These are phyloP conservation scores for Panus rudis DNA, from an alignment of 768 basidiomycete genomes.

Conservation along the genomic window DNA sequence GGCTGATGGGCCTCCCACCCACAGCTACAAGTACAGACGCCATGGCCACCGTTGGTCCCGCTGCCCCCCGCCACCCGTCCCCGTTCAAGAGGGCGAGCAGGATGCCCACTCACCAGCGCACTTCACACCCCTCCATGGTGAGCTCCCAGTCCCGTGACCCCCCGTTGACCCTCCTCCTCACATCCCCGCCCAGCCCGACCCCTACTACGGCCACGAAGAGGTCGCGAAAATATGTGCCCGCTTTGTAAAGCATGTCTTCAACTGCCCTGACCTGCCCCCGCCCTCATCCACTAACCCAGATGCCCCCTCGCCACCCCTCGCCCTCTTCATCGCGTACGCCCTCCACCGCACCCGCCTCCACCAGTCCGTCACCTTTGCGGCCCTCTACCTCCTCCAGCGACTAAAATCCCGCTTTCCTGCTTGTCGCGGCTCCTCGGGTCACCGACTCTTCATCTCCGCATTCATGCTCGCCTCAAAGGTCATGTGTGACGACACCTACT, in stretches of 20 bases:
- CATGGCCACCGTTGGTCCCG: conserved; percentile 24
- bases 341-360: conserved; percentile 72
- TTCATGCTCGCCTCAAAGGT: conserved; percentile 89
- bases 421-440: conserved; percentile 83
- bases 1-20: no score
- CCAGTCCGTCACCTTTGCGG: conserved; percentile 49
- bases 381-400: conserved; percentile 69
- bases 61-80: conserved; percentile 22
- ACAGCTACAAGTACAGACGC: no score
- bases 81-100: conserved; percentile 20
- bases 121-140: not conserved
- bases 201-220: conserved; percentile 72
- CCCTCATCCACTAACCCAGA: conserved; percentile 27
- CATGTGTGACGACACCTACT: conserved; percentile 61
- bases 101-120: conserved; percentile 7
- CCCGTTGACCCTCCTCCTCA: conserved; percentile 7
- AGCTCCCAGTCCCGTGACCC: conserved; percentile 2
- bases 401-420: conserved; percentile 91
- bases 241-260: conserved; percentile 81
- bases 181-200: conserved; percentile 30
- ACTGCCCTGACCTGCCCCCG: conserved; percentile 79
- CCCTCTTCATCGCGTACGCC: conserved; percentile 81
- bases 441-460: conserved; percentile 84
- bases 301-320: conserved; percentile 54
- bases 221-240: conserved; percentile 63